Base-by-base conservation (phyloP, 345 rosid genomes). In the Salix caprea region DNA sequence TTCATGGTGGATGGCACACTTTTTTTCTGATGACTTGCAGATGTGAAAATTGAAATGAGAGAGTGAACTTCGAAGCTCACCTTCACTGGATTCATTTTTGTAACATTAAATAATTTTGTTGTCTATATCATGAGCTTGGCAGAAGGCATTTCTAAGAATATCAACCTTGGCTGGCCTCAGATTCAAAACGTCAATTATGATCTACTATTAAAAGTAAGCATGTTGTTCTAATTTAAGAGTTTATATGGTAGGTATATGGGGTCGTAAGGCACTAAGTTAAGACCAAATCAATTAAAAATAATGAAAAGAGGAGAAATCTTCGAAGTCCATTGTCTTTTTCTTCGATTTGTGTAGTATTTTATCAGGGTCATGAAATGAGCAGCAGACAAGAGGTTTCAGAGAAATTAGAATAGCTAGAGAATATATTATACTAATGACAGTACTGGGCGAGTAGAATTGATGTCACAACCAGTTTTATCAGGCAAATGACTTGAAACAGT, bases 1-100 rank as follows among this genome's bases (percentile, higher is more conserved):
- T 78, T 72, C 87, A 74, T 56, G 23, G 76, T 10, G 26, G 69
- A 78, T 44, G 10, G 15, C 14, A 16, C 3, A 39, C 46, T n/a
- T 16, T 40, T 39, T 18, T 52, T 11, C 50, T 24, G 26, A 24
- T 10, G 26, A 21, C 39, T 36, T 15, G 69, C 36, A 40, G 71
- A 37, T 67, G 12, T 48, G 64, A 52, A 50, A 50, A 19, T 52
- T 71, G 36, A 32, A 5, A 19, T 54, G 42, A 71, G 64, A 71
- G n/a, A 71, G 14, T 56, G 13, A 56, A 11, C 12, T 10, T 21
- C 1, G 72, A 52, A 50, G 54, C 26, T 71, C 11, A 21, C 30
- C 14, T 48, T 28, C 64, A 52, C 21, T 19, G 24, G 8, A 6
- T 18, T 66, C n/a, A 34, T 66, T 39, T 2, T n/a, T 5, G 15